Evolutionary conservation across 2,329 filamentous ascomycete species (phyloP), one percentile per base, ranked within the genome.

Genomic region (Pyrenophora tritici-repentis): DNA sequence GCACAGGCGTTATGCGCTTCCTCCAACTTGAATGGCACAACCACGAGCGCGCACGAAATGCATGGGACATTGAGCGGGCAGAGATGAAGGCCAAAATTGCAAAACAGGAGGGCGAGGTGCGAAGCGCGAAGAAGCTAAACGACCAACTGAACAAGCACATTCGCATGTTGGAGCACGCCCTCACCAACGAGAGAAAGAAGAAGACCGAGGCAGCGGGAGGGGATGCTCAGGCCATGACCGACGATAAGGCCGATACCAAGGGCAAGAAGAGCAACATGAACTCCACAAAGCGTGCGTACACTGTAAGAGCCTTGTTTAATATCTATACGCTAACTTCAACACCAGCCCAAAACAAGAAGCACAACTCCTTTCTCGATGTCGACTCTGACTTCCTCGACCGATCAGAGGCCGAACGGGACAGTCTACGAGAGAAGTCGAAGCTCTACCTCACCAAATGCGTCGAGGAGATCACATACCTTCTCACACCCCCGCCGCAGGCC

Each of bases 61-160:
- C 91, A 32, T 99, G 94, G 94, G 94, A 99, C 76, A 99, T 99
- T 72, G 94, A 99, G 76, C 88, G 91, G 71, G 94, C 96, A 67
- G 94, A 99, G 78, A 97, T 99, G 94, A 96, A 96, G 79, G 91
- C 90, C 62, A 87, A 95, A 69, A 97, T 99, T 77, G 93, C 93
- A 43, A 89, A 90, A 67, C 84, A 97, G 59, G 94, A 99, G 76
- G 94, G 94, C 47, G 90, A 96, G 62, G 85, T 88, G 26, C 83
- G 92, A 59, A 90, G 93, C 61, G 88, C 90, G 42, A 94, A 96
- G 75, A 88, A 90, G 55, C 85, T 92, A 50, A 92, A 96, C 66
- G 91, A 92, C 75, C 90, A 91, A 29, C 78, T 97, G 47, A 91
- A 90, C 72, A 91, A 91, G 78, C 95, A 97, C 70, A 89, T 97